phyloP scores from a whole-genome alignment of 129 eudicot genomes.

The Ambrosia trifida region DNA sequence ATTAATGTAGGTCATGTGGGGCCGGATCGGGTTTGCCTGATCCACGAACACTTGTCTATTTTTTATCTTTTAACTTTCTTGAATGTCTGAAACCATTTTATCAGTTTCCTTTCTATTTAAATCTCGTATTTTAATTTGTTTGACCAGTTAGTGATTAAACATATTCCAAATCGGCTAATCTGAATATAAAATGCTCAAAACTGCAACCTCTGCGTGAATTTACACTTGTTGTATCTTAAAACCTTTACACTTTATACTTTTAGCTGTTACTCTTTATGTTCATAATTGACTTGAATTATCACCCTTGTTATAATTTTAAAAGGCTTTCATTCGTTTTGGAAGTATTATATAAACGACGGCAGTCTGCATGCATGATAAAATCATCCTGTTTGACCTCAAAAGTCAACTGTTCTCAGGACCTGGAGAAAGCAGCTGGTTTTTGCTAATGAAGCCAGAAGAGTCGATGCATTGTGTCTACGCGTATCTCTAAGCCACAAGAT shows the following conservation, averaged over 20 bases:
- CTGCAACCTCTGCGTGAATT: not conserved
- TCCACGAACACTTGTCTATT: no score
- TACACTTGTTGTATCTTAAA: not conserved
- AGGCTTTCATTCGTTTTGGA: not conserved
- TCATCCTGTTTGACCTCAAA: conserved; percentile 12
- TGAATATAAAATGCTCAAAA: not conserved
- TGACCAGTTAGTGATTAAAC: not conserved
- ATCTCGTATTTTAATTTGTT: not conserved
- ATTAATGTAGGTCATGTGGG: no score
- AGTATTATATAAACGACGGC: not conserved
- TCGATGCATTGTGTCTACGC: conserved; percentile 74
- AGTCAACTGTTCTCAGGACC: conserved; percentile 43
- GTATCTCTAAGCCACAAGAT: conserved; percentile 77
- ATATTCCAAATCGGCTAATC: not conserved
- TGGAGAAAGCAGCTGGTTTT: conserved; percentile 83
- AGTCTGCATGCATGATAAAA: conserved; percentile 6
- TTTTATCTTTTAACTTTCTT: no score
- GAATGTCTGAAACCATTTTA: not conserved
- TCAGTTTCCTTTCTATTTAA: not conserved
- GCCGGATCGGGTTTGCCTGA: no score
- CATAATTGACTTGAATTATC: not conserved
- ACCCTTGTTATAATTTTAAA: not conserved
- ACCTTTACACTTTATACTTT: not conserved
- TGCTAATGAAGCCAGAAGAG: conserved; percentile 85
- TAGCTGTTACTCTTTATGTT: not conserved